phyloP scores from a whole-genome alignment of 1,284 basidiomycete species.

The Boletus mariae region DNA sequence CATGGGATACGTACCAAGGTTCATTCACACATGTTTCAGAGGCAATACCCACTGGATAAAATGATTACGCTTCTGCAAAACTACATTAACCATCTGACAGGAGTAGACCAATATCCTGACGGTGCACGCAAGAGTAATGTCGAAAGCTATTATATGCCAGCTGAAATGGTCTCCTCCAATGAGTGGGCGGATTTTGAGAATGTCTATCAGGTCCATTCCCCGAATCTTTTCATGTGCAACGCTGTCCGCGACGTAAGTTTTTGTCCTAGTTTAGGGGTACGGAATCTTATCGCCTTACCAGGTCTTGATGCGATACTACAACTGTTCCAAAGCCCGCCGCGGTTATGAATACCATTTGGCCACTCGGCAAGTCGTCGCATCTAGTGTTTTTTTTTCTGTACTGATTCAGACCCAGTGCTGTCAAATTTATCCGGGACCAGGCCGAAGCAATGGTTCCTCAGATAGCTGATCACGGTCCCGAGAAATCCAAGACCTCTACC shows the following conservation, averaged over 20 bases:
- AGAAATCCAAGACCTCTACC: conserved; percentile 36
- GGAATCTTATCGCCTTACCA: conserved; percentile 30
- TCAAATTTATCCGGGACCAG: conserved; percentile 83
- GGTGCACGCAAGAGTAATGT: conserved; percentile 30
- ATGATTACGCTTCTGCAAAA: conserved; percentile 59
- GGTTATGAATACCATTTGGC: conserved; percentile 89
- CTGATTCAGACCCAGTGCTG: conserved; percentile 48
- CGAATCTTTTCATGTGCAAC: conserved; percentile 80
- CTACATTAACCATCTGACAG: conserved; percentile 56
- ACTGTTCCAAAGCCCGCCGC: conserved; percentile 71
- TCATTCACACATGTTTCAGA: conserved; percentile 19
- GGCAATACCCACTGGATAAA: conserved; percentile 38
- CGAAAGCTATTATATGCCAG: conserved; percentile 59
- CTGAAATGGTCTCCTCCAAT: conserved; percentile 58
- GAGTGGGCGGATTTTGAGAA: conserved; percentile 87
- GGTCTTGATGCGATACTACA: conserved; percentile 89
- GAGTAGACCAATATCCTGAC: conserved; percentile 41
- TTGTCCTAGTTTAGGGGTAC: conserved; percentile 2
- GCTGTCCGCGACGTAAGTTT: conserved; percentile 68
- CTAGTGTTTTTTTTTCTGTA: not conserved
- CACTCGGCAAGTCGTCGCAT: conserved; percentile 55
- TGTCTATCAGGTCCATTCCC: conserved; percentile 88
- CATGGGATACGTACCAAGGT: not conserved
- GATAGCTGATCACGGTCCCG: conserved; percentile 32
- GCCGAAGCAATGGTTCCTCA: conserved; percentile 46